These are phyloP conservation scores for Teunomyces cretensis DNA, from an alignment of 805 yeast species.

Conservation along the genomic window DNA sequence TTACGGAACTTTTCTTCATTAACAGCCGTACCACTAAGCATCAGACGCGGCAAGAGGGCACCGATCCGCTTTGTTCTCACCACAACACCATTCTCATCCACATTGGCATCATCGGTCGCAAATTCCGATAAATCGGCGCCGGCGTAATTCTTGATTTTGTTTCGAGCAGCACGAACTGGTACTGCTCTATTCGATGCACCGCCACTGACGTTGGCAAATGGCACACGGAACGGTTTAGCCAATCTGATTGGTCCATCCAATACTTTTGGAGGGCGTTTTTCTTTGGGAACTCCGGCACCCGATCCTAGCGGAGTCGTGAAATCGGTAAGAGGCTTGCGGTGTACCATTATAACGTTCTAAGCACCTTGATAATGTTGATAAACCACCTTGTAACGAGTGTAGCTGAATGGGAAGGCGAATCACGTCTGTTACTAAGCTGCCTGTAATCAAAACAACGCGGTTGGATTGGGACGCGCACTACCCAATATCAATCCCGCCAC, in stretches of 20 bases:
- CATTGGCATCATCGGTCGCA: slow-evolving; percentile 21
- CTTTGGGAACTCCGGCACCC: slow-evolving; percentile 66
- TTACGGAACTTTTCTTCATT: slow-evolving; percentile 39
- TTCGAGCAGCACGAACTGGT: slow-evolving; percentile 28
- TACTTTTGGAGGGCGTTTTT: slow-evolving; percentile 53
- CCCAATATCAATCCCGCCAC: background rate
- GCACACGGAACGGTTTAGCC: slow-evolving; percentile 69
- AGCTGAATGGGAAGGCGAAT: background rate
- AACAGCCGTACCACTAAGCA: slow-evolving; percentile 37
- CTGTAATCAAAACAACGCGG: background rate
- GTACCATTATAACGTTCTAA: slow-evolving; percentile 14
- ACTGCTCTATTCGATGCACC: slow-evolving; percentile 12
- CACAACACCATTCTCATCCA: slow-evolving; percentile 34
- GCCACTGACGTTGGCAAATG: slow-evolving; percentile 38
- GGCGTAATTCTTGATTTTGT: slow-evolving; percentile 34
- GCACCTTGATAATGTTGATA: background rate
- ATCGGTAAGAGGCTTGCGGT: slow-evolving; percentile 35
- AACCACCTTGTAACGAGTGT: background rate
- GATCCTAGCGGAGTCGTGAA: slow-evolving; percentile 56
- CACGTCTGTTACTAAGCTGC: background rate
- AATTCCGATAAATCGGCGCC: slow-evolving; percentile 18
- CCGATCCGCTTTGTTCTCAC: slow-evolving; percentile 37
- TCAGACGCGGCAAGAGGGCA: slow-evolving; percentile 59
- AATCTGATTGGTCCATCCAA: slow-evolving; percentile 52
- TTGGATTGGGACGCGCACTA: background rate